Base-by-base conservation (phyloP, 164 flowering plant species). In the grape (Vitis vinifera) region DNA sequence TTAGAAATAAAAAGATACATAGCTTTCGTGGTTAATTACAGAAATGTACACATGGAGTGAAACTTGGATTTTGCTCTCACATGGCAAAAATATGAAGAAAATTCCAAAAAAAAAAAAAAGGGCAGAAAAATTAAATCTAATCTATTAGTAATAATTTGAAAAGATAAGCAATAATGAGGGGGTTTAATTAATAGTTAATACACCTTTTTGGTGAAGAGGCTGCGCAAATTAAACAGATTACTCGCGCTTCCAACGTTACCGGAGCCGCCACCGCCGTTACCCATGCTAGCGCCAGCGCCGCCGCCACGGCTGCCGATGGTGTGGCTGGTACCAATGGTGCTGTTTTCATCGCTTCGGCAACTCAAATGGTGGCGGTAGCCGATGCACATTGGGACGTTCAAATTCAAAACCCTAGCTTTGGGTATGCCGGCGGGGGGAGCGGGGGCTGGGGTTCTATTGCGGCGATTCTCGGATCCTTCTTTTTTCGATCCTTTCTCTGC, bases 131-230 rank as follows among this genome's bases (percentile, higher is more conserved):
- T 23, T 23, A 37, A 37, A 37, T 37, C 44, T 37, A 37, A 37
- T 37, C 44, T 31, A 31, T 31, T 31, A 31, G 44, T 31, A 31
- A 31, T 31, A 31, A 31, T 31, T 31, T 31, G 44, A 31, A 31
- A 31, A 31, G 44, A 31, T 31, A 31, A 31, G 6, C 44, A 31
- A 31, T 31, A 31, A 6, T 31, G 65, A 37, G 10, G 44, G 44
- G 44, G 44, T 31, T 31, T 31, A 31, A 31, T 66, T 30, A 16
- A 44, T 30, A 51, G 58, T 78, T 76, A 93, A 80, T 86, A 79
- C 59, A 91, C 91, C 77, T 89, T 91, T 83, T 88, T 94, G 59
- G 91, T 76, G 74, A 91, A 94, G 0, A 94, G 76, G 69, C 81
- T 82, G 51, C 87, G 82, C 13, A 94, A 67, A 75, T 76, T 84